Evolutionary conservation across 306 rosid genomes (phyloP).

Genomic region (Inga oerstediana): DNA sequence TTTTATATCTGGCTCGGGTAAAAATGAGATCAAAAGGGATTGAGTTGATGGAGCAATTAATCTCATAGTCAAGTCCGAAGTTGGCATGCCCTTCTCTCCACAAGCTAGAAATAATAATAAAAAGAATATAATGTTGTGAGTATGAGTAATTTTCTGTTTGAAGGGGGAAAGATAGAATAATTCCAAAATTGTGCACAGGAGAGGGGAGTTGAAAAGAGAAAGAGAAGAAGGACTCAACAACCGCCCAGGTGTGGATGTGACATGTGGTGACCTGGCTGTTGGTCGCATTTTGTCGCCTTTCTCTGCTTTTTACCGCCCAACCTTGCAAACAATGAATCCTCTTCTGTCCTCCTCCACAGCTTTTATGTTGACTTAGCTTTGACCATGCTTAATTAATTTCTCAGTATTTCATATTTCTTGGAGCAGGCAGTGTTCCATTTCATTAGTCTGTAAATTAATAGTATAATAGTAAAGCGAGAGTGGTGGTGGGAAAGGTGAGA

Average conservation of each 20-base stretch:
- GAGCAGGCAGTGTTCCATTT: background rate
- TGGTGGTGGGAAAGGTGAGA: background rate
- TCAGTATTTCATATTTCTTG: background rate
- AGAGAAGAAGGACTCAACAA: slow-evolving; percentile 4
- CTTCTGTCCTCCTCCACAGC: background rate
- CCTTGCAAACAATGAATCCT: background rate
- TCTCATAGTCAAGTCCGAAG: slow-evolving; percentile 25
- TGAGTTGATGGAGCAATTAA: slow-evolving; percentile 34
- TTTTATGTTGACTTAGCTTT: background rate
- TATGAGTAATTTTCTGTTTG: too few species aligned
- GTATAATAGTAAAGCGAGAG: too few species aligned
- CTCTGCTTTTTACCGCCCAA: slow-evolving; percentile 16
- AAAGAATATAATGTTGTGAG: too few species aligned
- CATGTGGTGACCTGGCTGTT: slow-evolving; percentile 44
- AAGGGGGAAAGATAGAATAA: too few species aligned
- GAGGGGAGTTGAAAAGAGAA: background rate
- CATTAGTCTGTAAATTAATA: background rate
- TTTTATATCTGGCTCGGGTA: slow-evolving; percentile 35
- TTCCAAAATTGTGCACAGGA: too few species aligned
- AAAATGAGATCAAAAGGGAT: background rate
- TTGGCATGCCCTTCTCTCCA: background rate
- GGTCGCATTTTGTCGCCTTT: slow-evolving; percentile 59
- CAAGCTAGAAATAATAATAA: background rate
- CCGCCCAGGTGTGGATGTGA: slow-evolving; percentile 15
- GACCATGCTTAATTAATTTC: background rate